These are phyloP conservation scores for Syncephalastrum contaminatum DNA, from an alignment of 371 early-diverging fungal genomes.

Conservation along the genomic window DNA sequence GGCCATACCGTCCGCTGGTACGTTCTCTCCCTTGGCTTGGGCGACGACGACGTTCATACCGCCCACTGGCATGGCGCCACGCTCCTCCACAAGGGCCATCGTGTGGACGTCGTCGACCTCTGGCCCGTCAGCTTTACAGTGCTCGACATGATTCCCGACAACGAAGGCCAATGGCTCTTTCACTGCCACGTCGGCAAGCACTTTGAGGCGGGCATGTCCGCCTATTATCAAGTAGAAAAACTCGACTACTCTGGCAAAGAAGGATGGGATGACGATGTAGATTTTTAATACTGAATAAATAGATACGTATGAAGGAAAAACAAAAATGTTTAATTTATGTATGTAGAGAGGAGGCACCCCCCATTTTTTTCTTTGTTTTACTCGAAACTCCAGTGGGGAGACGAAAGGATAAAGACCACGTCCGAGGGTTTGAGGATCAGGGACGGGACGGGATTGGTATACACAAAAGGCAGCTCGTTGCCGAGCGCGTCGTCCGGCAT, in stretches of 20 bases:
- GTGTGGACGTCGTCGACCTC: conserved; percentile 51
- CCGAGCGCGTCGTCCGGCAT: conserved; percentile 43
- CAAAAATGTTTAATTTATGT: conserved; percentile 1
- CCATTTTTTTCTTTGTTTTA: background rate
- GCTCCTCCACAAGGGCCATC: conserved; percentile 37
- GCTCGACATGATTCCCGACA: conserved; percentile 51
- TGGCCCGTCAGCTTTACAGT: conserved; percentile 42
- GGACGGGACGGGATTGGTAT: conserved; percentile 52
- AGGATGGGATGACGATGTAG: conserved; percentile 32
- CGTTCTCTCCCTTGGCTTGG: conserved; percentile 36
- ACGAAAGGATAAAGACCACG: conserved; percentile 20
- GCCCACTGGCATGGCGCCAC: conserved; percentile 58
- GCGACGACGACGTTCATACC: conserved; percentile 48
- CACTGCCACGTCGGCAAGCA: conserved; percentile 54
- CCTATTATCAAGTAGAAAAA: conserved; percentile 48
- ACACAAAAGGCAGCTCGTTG: conserved; percentile 50
- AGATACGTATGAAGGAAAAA: no score
- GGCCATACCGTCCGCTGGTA: conserved; percentile 53
- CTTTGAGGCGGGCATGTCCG: conserved; percentile 49
- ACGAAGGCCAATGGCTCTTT: conserved; percentile 54
- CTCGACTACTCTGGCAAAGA: conserved; percentile 44
- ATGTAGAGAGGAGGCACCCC: background rate
- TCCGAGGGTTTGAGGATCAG: conserved; percentile 31
- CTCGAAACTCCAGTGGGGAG: conserved; percentile 2
- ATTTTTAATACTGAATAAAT: no score